Percentiles rank a stretch among this genome's conserved stretches.
Evolutionary conservation across 176 grass and related monocot genomes (phyloP).

Genomic region (Thinopyrum elongatum): DNA sequence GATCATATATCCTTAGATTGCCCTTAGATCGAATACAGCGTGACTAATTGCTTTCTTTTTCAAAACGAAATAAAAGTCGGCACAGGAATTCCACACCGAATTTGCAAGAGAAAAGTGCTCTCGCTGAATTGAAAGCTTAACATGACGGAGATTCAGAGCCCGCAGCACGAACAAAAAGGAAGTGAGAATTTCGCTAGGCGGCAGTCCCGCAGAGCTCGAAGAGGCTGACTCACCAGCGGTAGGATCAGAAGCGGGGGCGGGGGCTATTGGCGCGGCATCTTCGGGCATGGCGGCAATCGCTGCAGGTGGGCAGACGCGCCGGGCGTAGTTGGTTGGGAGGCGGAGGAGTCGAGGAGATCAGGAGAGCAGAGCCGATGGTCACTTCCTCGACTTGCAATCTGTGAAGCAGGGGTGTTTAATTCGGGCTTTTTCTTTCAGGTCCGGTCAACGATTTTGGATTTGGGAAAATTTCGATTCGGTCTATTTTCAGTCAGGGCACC

Average conservation of each 20-base stretch:
- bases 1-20: background rate
- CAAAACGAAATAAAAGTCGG: background rate
- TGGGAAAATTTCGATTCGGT: too few species aligned
- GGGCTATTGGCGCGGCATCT: background rate
- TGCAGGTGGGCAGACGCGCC: background rate
- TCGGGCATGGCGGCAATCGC: conserved; percentile 22
- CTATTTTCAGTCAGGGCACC: too few species aligned
- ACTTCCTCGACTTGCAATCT: background rate
- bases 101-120: background rate
- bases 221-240: conserved; percentile 17
- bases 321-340: background rate
- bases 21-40: background rate
- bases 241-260: conserved; percentile 10
- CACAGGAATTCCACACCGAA: background rate
- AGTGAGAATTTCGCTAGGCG: background rate
- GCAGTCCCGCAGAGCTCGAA: background rate
- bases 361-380: background rate
- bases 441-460: too few species aligned
- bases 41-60: background rate
- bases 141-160: background rate
- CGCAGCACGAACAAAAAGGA: background rate
- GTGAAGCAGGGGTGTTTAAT: background rate
- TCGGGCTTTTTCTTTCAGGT: background rate
- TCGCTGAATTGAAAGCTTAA: background rate
- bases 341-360: background rate